Conservation (phyloP, 768 basidiomycete species). For the Leccinellum albellum region DNA sequence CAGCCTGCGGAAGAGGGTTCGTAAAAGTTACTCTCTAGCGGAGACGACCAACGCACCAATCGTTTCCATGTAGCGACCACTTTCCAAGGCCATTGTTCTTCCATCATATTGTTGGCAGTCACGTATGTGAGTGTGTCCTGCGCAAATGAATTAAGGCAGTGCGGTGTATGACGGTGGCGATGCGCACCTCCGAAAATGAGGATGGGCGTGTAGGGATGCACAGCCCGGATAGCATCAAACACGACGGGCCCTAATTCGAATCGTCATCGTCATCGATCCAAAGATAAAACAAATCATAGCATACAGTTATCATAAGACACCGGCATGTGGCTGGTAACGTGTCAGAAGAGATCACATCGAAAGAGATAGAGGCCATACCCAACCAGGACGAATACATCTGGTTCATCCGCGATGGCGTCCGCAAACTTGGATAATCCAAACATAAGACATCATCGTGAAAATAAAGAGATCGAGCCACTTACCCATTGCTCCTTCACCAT, state of each 20-base stretch:
- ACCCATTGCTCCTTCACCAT: conserved; percentile 85
- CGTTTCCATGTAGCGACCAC: conserved; percentile 94
- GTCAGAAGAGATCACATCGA: not conserved
- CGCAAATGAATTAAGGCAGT: not conserved
- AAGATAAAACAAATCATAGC: conserved; percentile 11
- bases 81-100: conserved; percentile 50
- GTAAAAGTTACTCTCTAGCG: not conserved
- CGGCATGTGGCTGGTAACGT: conserved; percentile 70
- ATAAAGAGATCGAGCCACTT: conserved; percentile 9
- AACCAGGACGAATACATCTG: conserved; percentile 74
- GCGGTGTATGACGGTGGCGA: not conserved
- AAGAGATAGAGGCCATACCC: conserved; percentile 40
- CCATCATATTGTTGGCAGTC: conserved; percentile 26
- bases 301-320: conserved; percentile 63
- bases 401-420: conserved; percentile 74
- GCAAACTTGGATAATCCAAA: conserved; percentile 48
- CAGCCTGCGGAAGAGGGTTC: conserved; percentile 37
- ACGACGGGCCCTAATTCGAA: conserved; percentile 58
- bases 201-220: conserved; percentile 74
- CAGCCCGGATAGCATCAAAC: conserved; percentile 66
- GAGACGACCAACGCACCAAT: conserved; percentile 47
- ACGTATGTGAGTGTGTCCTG: conserved; percentile 48
- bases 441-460: not conserved
- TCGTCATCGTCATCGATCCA: not conserved
- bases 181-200: conserved; percentile 70